Evolutionary conservation across 2,329 filamentous ascomycete species (phyloP), one percentile per base, ranked within the genome.

Genomic region (Graphilbum fragrans): DNA sequence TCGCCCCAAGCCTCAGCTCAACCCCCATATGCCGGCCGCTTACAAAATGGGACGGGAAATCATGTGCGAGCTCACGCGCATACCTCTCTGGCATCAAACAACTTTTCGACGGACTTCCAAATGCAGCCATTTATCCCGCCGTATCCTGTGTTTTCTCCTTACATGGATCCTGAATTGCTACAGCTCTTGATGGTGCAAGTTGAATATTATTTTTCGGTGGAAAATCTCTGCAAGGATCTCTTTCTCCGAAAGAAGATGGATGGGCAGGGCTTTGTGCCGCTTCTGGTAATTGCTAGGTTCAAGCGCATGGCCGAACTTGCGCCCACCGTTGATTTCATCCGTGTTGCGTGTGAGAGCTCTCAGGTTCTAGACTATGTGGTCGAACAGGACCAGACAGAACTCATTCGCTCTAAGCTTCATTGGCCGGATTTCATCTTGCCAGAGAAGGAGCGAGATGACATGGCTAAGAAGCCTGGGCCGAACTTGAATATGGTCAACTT

Each of bases 181-280:
- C 51, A 59, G 4, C 57, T 67, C 37, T 57, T 76, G 38, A 67
- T 62, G 41, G 58, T 57, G 49, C 65, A 72, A 55, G 73, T 87
- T 31, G 86, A 94, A 54, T 98, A 95, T 66, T 98, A 98, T 62
- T 94, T 98, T 63, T 96, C 90, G 0, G 74, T 94, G 22, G 85
- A 95, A 55, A 98, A 98, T 57, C 71, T 96, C 38, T 84, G 86
- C 70, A 95, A 94, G 62, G 92, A 98, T 55, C 71, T 85, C 54
- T 96, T 79, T 60, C 70, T 98, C 45, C 81, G 92, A 43, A 80
- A 77, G 53, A 80, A 88, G 52, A 96, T 98, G 92, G 90, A 98
- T 57, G 85, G 83, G 1, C 85, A 96, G 58, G 92, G 92, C 17
- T 96, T 88, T 55, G 88, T 95, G 14, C 79, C 77, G 39, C 65